These are phyloP conservation scores for Phytophthora quininea DNA, from an alignment of 352 stramenopile species.

Conservation along the genomic window DNA sequence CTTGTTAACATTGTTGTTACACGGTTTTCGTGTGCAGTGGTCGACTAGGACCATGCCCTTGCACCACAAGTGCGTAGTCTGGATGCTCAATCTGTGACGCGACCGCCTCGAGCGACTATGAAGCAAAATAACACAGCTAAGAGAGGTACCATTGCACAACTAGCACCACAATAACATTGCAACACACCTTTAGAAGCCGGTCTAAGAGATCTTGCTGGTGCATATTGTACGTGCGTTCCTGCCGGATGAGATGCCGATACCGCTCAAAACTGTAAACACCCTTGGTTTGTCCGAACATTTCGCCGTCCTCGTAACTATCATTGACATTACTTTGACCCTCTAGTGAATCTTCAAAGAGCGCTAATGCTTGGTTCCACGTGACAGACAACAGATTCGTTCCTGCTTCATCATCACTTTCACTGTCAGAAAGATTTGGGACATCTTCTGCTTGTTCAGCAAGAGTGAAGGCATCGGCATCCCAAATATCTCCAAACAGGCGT, in stretches of 20 bases:
- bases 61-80: conserved; percentile 54
- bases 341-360: conserved; percentile 28
- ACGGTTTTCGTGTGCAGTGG: conserved; percentile 36
- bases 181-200: conserved; percentile 59
- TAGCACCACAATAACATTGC: background rate
- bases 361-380: conserved; percentile 23
- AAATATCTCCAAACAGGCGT: conserved; percentile 43
- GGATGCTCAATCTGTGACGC: conserved; percentile 43
- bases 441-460: conserved; percentile 43
- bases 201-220: conserved; percentile 55
- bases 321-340: conserved; percentile 21
- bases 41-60: conserved; percentile 53
- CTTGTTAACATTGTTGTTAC: background rate
- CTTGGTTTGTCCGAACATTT: conserved; percentile 40
- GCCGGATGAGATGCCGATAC: conserved; percentile 63
- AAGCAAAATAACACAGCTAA: background rate
- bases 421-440: conserved; percentile 71
- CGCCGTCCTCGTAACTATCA: conserved; percentile 39
- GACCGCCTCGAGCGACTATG: conserved; percentile 44
- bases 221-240: conserved; percentile 62
- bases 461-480: conserved; percentile 47
- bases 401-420: conserved; percentile 73
- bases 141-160: conserved; percentile 16
- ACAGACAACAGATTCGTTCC: conserved; percentile 22
- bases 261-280: conserved; percentile 55